Base-by-base conservation (phyloP, 2,329 filamentous ascomycete genomes). In the Aplosporella prunicola region DNA sequence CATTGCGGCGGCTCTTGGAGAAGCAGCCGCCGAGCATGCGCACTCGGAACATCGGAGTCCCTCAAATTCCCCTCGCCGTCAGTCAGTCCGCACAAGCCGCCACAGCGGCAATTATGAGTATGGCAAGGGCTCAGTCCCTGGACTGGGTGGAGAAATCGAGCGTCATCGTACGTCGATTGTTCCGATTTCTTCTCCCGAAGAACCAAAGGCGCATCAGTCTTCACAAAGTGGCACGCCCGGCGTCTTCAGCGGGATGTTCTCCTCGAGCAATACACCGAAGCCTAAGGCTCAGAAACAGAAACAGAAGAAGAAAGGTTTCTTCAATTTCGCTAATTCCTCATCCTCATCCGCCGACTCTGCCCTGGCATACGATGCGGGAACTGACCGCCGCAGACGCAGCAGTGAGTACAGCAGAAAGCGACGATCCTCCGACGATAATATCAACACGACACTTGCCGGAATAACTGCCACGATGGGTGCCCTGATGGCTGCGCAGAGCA, bases 241-340 rank as follows among this genome's bases (percentile, higher is more conserved):
- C 15, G 52, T 62, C 20, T 61, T 64, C 26, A 67, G 71, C 43
- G 73, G 77, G 25, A 67, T 76, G 37, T 62, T 86, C 39, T 68
- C 74, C 11, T 82, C 84, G 51, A 49, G 53, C 23, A 48, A n/a
- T n/a, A n/a, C n/a, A n/a, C n/a, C n/a, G n/a, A n/a, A n/a, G n/a
- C n/a, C n/a, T n/a, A 57, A 55, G 41, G 36, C 45, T 5, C 51
- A 53, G n/a, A n/a, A n/a, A n/a, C n/a, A n/a, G n/a, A n/a, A n/a
- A n/a, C n/a, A 65, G 47, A 61, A 58, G 42, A 60, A 60, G 45
- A 61, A 55, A 32, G 64, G 65, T 0, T 68, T 70, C 51, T 71
- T 70, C 51, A 64, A 51, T 28, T 68, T 70, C 44, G 60, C 61
- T 32, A 69, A 69, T 44, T 62, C 55, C 4, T 64, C 64, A 5